Evolutionary conservation across 176 grass and related monocot species (phyloP).

Genomic region (Areca catechu): DNA sequence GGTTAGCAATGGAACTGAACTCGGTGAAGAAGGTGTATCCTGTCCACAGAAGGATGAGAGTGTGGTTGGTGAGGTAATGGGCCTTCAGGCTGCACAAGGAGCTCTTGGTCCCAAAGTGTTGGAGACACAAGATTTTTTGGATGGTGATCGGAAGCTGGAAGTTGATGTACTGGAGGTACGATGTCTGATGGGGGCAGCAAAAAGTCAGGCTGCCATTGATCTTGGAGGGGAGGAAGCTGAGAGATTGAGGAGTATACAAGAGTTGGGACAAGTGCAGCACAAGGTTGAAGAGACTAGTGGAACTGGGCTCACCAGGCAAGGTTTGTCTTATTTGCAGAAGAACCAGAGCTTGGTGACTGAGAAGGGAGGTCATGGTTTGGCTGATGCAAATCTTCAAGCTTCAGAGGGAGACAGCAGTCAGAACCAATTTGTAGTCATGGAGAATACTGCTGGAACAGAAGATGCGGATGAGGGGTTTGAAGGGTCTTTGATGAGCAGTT

Average conservation of each 20-base stretch:
- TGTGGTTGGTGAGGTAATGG: too few relatives aligned
- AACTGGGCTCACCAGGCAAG: neutral
- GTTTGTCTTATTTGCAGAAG: neutral
- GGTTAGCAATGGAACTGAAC: constrained; percentile 5
- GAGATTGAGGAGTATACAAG: neutral
- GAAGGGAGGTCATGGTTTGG: neutral
- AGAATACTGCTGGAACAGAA: neutral
- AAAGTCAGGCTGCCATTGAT: neutral
- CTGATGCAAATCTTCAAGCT: neutral
- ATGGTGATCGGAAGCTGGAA: neutral
- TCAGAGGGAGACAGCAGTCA: neutral
- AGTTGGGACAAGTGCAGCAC: too few relatives aligned
- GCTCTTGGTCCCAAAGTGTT: too few relatives aligned
- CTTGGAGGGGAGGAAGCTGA: neutral
- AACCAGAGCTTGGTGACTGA: neutral
- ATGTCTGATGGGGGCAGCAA: neutral
- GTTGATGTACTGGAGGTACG: neutral
- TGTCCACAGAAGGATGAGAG: neutral
- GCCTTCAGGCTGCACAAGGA: too few relatives aligned
- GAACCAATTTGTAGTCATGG: neutral
- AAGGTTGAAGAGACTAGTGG: neutral
- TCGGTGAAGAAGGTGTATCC: neutral
- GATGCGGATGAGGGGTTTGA: neutral
- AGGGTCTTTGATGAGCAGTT: neutral
- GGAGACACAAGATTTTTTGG: neutral